These are phyloP conservation scores for Curvularia sp. DNA, from an alignment of 2,329 filamentous ascomycete genomes.

Conservation along the genomic window DNA sequence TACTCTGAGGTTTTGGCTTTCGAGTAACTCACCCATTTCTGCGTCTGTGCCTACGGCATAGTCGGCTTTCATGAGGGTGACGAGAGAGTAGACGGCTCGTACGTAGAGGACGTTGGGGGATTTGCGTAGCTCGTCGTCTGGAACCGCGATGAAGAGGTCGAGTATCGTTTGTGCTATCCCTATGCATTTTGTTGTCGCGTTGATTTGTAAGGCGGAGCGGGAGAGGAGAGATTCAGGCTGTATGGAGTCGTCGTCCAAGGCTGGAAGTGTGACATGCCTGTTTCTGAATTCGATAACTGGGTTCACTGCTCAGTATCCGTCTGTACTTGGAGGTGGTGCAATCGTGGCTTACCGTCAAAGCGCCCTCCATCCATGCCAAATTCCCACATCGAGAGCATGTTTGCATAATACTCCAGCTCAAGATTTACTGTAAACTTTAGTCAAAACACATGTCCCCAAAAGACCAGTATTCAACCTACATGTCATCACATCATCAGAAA, in stretches of 20 bases:
- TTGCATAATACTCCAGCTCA: conserved; percentile 42
- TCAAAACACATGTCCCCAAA: background rate
- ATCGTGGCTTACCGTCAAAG: conserved; percentile 32
- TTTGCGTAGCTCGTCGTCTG: conserved; percentile 32
- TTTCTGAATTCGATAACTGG: conserved; percentile 44
- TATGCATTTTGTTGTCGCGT: conserved; percentile 47
- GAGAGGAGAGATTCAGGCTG: conserved; percentile 45
- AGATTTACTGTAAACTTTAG: conserved; percentile 22
- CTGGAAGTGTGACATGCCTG: conserved; percentile 43
- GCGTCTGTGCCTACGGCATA: conserved; percentile 45
- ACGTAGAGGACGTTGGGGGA: conserved; percentile 42
- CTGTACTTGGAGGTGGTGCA: background rate
- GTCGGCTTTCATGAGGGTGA: conserved; percentile 45
- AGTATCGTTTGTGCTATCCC: conserved; percentile 42
- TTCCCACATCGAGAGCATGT: conserved; percentile 48
- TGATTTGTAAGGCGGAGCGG: conserved; percentile 45
- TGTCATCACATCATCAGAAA: conserved; percentile 42
- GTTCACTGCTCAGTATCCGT: background rate
- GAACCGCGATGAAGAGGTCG: conserved; percentile 37
- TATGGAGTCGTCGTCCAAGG: conserved; percentile 42
- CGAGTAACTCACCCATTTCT: conserved; percentile 44
- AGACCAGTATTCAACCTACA: conserved; percentile 21
- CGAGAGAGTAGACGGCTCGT: conserved; percentile 41
- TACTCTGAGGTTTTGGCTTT: conserved; percentile 41
- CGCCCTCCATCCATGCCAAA: conserved; percentile 49